Evolutionary conservation across 352 stramenopile species (phyloP).

Genomic region (Globisporangium recalcitrans): DNA sequence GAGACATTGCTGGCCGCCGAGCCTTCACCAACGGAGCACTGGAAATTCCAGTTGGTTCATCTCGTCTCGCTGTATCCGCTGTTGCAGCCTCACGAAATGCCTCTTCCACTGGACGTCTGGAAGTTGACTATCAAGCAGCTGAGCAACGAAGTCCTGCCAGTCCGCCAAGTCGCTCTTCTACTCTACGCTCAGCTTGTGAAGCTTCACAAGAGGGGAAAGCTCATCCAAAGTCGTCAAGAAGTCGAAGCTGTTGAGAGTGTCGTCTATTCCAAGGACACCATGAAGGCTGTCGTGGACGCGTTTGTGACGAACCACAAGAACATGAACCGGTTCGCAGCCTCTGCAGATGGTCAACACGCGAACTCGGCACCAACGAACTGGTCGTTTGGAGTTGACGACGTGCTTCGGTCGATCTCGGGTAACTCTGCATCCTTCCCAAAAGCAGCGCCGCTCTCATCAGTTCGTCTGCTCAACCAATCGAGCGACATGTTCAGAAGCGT

Average conservation of each 20-base stretch:
- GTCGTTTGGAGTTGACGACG: slow-evolving; percentile 69
- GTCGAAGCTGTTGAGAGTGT: slow-evolving; percentile 23
- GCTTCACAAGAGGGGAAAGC: slow-evolving; percentile 27
- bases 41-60: slow-evolving; percentile 77
- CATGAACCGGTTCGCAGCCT: slow-evolving; percentile 51
- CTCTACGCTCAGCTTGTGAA: slow-evolving; percentile 52
- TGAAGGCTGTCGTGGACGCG: slow-evolving; percentile 33
- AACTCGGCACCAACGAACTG: slow-evolving; percentile 63
- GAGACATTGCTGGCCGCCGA: slow-evolving; percentile 34
- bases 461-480: slow-evolving; percentile 51
- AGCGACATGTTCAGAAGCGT: slow-evolving; percentile 32
- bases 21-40: slow-evolving; percentile 41
- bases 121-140: slow-evolving; percentile 46
- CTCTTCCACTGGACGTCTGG: slow-evolving; percentile 42
- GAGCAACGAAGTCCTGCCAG: slow-evolving; percentile 53
- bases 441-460: slow-evolving; percentile 39
- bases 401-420: slow-evolving; percentile 47
- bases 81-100: slow-evolving; percentile 39
- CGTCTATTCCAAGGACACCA: slow-evolving; percentile 41
- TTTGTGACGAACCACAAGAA: slow-evolving; percentile 63
- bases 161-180: slow-evolving; percentile 50
- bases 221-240: background rate
- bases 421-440: slow-evolving; percentile 43
- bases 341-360: slow-evolving; percentile 62
- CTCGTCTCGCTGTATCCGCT: slow-evolving; percentile 62